phyloP scores from a whole-genome alignment of 768 basidiomycete species.

The Lentinus tigrinus region DNA sequence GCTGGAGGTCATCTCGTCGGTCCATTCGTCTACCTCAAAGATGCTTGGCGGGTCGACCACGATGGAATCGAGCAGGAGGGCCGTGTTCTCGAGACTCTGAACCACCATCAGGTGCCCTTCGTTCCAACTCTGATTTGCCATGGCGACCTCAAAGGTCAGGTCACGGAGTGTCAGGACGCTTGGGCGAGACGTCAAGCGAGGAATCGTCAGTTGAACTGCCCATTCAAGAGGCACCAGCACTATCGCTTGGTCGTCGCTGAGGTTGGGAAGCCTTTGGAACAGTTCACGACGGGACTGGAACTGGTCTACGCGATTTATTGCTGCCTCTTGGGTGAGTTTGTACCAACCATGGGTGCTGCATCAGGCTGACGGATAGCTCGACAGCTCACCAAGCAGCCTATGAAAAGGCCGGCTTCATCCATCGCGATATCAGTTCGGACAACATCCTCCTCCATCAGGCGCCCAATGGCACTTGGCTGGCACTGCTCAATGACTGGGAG shows the following conservation, averaged over 20 bases:
- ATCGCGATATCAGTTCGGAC: constrained; percentile 9
- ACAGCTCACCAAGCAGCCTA: neutral
- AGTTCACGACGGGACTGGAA: neutral
- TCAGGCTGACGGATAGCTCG: neutral
- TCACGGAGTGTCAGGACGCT: neutral
- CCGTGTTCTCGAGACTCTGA: neutral
- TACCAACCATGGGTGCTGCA: neutral
- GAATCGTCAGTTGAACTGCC: neutral
- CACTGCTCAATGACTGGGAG: constrained; percentile 14
- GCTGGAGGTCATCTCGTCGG: neutral
- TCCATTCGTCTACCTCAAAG: constrained; percentile 15
- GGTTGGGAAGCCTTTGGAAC: constrained; percentile 7
- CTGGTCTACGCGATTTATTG: neutral
- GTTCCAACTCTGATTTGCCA: constrained; percentile 4
- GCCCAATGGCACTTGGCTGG: neutral
- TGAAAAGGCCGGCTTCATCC: neutral
- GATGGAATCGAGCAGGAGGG: constrained; percentile 1
- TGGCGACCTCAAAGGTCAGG: constrained; percentile 2
- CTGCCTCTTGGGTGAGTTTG: neutral
- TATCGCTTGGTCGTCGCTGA: constrained; percentile 15
- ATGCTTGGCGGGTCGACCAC: constrained; percentile 8
- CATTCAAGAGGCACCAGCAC: constrained; percentile 8
- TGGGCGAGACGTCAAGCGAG: neutral
- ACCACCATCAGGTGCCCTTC: neutral
- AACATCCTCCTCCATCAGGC: constrained; percentile 1